A percentile compares a stretch with the other conserved stretches of the same genome.
These are phyloP conservation scores for Uncinocarpus reesii DNA, from an alignment of 2,329 filamentous ascomycete genomes.

Conservation along the genomic window DNA sequence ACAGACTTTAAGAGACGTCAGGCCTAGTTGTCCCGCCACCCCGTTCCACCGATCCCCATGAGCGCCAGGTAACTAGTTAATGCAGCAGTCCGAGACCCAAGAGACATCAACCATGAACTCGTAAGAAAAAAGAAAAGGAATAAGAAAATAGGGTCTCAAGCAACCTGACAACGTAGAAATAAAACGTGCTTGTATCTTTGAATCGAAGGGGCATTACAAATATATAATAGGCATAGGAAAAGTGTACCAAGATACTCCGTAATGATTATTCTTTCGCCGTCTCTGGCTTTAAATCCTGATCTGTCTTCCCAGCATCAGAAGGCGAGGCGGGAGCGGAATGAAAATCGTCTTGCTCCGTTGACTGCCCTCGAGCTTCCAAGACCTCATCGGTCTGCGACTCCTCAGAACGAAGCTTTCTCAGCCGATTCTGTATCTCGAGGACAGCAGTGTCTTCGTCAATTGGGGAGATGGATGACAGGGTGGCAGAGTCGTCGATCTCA, in stretches of 20 bases:
- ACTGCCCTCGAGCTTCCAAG: neutral
- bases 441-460: constrained; percentile 14
- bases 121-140: too few species aligned
- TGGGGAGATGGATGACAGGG: constrained; percentile 11
- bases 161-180: too few species aligned
- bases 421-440: constrained; percentile 1
- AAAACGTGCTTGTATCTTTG: too few species aligned
- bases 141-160: too few species aligned
- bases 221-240: neutral
- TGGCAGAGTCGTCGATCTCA: constrained; percentile 2
- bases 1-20: too few species aligned
- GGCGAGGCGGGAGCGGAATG: constrained; percentile 32
- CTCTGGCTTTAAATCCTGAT: neutral
- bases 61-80: too few species aligned
- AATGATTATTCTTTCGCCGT: neutral
- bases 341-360: constrained; percentile 31
- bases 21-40: too few species aligned
- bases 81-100: too few species aligned
- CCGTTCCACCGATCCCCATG: too few species aligned
- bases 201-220: too few species aligned
- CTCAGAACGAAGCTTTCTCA: constrained; percentile 3
- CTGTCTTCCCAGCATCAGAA: neutral
- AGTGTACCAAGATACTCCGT: neutral
- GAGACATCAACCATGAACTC: too few species aligned
- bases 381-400: constrained; percentile 2